Percentiles rank a stretch among this genome's conserved stretches.
These are phyloP conservation scores for Tricholoma hemisulphureum DNA, from an alignment of 768 basidiomycete genomes.

Conservation along the genomic window DNA sequence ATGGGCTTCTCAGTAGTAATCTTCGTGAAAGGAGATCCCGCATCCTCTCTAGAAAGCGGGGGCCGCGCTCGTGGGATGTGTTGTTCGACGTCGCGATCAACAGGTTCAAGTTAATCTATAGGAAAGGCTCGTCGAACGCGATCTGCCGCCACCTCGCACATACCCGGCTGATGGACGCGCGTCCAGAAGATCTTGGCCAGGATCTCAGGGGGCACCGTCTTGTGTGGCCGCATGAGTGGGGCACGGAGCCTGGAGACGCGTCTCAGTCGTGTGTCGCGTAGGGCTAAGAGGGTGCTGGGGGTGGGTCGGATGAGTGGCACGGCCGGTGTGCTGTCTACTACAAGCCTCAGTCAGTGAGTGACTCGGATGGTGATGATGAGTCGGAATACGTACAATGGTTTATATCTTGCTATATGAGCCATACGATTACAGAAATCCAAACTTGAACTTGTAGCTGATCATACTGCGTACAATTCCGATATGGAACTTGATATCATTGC, in stretches of 20 bases:
- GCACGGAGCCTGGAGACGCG: neutral
- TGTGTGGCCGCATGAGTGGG: neutral
- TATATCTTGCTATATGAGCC: too few species aligned
- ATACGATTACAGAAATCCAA: too few species aligned
- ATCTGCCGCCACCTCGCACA: neutral
- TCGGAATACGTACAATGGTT: too few species aligned
- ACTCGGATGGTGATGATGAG: too few species aligned
- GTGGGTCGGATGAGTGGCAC: neutral
- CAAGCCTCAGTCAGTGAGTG: too few species aligned
- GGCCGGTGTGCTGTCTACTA: too few species aligned
- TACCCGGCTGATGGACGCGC: neutral
- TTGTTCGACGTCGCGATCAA: neutral
- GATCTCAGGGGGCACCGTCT: neutral
- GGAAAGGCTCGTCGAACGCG: neutral
- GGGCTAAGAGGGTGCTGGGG: neutral
- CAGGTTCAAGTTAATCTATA: neutral
- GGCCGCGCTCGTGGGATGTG: neutral
- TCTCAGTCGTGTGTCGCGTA: neutral
- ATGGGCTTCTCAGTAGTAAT: too few species aligned
- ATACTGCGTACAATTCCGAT: too few species aligned
- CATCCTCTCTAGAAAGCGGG: neutral
- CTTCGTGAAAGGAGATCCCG: neutral
- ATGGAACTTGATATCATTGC: too few species aligned
- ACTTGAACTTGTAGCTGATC: too few species aligned
- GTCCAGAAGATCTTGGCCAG: neutral